A percentile compares a stretch with the other conserved stretches of the same genome.
Evolutionary conservation across 2,329 filamentous ascomycete species (phyloP).

Genomic region (Trichoderma atrobrunneum): DNA sequence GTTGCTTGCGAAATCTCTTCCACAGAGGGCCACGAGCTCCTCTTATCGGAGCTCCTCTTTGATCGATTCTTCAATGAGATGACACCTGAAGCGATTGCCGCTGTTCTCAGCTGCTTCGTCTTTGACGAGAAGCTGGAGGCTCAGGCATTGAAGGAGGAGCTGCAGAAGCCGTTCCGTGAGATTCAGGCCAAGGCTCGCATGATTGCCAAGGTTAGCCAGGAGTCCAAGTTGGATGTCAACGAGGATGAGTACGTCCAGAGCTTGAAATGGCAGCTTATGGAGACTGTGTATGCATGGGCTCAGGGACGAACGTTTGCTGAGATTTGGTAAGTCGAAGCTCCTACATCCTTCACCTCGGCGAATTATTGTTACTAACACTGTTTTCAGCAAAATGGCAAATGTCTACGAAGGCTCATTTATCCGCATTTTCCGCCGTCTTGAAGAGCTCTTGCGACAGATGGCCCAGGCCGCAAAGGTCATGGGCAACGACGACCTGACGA

Average conservation of each 20-base stretch:
- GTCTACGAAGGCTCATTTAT: constrained; percentile 97
- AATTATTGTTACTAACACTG: constrained; percentile 24
- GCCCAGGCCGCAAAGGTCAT: constrained; percentile 95
- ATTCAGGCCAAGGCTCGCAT: constrained; percentile 83
- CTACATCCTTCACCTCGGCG: neutral
- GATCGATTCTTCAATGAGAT: constrained; percentile 98
- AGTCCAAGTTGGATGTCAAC: constrained; percentile 90
- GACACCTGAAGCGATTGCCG: constrained; percentile 79
- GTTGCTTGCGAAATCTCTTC: constrained; percentile 98
- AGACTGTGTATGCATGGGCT: constrained; percentile 89
- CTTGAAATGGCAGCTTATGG: constrained; percentile 95
- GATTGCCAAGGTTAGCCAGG: constrained; percentile 89
- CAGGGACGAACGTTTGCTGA: constrained; percentile 86
- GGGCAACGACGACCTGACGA: constrained; percentile 90
- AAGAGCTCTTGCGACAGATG: constrained; percentile 93
- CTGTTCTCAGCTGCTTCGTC: constrained; percentile 89
- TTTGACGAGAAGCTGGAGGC: constrained; percentile 95
- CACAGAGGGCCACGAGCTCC: constrained; percentile 82
- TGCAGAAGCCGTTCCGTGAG: constrained; percentile 80
- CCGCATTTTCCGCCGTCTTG: constrained; percentile 89
- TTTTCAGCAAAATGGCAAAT: constrained; percentile 90
- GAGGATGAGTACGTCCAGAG: constrained; percentile 89
- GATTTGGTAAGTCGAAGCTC: constrained; percentile 72
- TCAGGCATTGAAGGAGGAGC: constrained; percentile 72
- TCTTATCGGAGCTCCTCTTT: constrained; percentile 90